Conservation (phyloP, 1,284 basidiomycete genomes). For the Puccinia horiana region DNA sequence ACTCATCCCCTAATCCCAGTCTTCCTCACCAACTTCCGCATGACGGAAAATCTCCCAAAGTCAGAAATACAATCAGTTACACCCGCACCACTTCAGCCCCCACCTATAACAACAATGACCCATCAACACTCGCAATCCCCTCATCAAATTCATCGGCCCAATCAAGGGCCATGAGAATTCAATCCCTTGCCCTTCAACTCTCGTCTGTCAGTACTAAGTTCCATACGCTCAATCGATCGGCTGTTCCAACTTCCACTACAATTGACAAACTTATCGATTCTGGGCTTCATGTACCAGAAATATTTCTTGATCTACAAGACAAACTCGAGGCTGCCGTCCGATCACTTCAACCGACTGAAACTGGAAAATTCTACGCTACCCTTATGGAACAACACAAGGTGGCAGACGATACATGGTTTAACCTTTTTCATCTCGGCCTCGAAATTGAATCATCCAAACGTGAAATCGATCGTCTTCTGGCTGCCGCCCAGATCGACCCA, state of each 20-base stretch:
- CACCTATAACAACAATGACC: neutral
- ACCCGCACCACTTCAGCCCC: conserved; percentile 1
- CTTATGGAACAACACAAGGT: conserved; percentile 43
- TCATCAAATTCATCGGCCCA: conserved; percentile 38
- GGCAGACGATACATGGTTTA: conserved; percentile 45
- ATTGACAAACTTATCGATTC: conserved; percentile 42
- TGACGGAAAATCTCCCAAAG: neutral
- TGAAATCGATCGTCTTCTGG: conserved; percentile 24
- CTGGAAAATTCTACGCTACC: conserved; percentile 19
- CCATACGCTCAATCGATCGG: conserved; percentile 32
- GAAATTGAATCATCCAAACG: conserved; percentile 31
- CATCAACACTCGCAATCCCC: neutral
- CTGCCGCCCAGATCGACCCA: conserved; percentile 13
- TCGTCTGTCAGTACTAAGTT: conserved; percentile 42
- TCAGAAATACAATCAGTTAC: neutral
- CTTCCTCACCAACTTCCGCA: neutral
- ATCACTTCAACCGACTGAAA: conserved; percentile 11
- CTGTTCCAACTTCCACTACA: conserved; percentile 35
- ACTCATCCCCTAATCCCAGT: neutral
- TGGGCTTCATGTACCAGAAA: conserved; percentile 40
- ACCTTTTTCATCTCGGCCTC: conserved; percentile 12
- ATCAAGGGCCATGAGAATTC: conserved; percentile 46
- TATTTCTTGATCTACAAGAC: conserved; percentile 45
- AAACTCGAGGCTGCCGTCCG: conserved; percentile 34
- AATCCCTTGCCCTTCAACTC: conserved; percentile 43